Evolutionary conservation across 768 basidiomycete genomes (phyloP), one percentile per base, ranked within the genome.

Genomic region (Boletus fagicola): DNA sequence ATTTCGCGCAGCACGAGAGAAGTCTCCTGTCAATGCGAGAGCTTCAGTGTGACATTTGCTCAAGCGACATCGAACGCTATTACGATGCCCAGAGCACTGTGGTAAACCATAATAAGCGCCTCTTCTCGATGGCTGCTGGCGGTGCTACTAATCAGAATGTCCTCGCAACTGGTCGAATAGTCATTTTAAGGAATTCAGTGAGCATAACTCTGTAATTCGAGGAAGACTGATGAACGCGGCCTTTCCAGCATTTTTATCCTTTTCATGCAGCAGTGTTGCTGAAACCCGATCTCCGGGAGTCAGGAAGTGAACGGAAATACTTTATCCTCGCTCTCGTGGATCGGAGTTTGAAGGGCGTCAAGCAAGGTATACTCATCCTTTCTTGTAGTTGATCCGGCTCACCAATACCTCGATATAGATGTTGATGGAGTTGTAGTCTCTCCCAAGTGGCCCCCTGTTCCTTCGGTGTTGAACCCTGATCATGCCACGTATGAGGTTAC

Each of bases 161-260:
- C 6, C 72, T 98, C 46, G 71, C 76, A 16, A 67, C 84, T 0
- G 96, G 96, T 4, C 80, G 97, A 53, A 84, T 98, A 20, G 84
- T 98, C 3, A 72, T 98, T 36, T 75, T 99, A 36, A 83, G 86
- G 48, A 88, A 98, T 67, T 81, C 82, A 39, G 96, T 97, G 73
- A 65, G 86, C 69, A 40, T 33, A n/a, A 24, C 6, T 57, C 47
- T 11, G 26, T 28, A 9, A 24, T 22, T 24, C 4, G 33, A 40
- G 22, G 44, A 43, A 54, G 63, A 38, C 57, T 39, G 54, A 50
- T 28, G 18, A 18, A 16, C 16, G 13, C 13, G 33, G 6, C n/a
- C 30, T 26, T 45, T 31, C 31, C 65, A 96, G 94, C 90, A 93
- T 69, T 94, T 92, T 70, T 77, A 75, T 54, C 78, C 77, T 18